Evolutionary conservation across 129 eudicot genomes (phyloP), one percentile per base, ranked within the genome.

Genomic region (Glebionis coronaria): DNA sequence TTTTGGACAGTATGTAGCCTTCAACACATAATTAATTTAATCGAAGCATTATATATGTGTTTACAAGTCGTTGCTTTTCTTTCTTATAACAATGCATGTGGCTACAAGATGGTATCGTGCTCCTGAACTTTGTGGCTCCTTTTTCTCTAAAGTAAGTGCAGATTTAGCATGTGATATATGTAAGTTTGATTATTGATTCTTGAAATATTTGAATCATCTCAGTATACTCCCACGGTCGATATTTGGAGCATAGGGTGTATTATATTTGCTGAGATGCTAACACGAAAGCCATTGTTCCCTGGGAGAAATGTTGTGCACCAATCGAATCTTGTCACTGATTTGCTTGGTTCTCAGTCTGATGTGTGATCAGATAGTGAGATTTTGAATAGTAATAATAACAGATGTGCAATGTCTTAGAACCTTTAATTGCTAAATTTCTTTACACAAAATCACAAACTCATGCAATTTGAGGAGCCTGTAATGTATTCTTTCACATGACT

Each of bases 31-130:
- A 18, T 27, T 57, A 12, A 31, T 70, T 18, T 8, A 51, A 11
- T 52, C 12, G 19, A 23, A 49, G 13, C 56, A 6, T 23, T 9
- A 15, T 16, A 3, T 16, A 3, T 29, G 28, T 12, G 55, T 46
- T 68, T 7, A 46, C 51, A 10, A 29, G 25, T 61, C 57, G 27
- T 56, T 71, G 57, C 49, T 55, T 11, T 46, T 56, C 55, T 70
- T 40, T 27, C 27, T 10, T 57, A 90, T 95, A 95, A 90, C 76
- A n/a, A n/a, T n/a, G n/a, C 87, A 90, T 62, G 95, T 90, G 69
- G 97, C 97, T 49, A 90, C 97, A 68, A 78, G 97, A 76, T 90
- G 97, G 97, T 90, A 90, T 78, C 97, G 97, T 55, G 97, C 97
- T 80, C 97, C 97, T 78, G 97, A 90, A 78, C 97, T 90, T 60